A percentile compares a stretch with the other conserved stretches of the same genome.
Evolutionary conservation across 2,329 filamentous ascomycete species (phyloP).

Genomic region (Penicillium sp.): DNA sequence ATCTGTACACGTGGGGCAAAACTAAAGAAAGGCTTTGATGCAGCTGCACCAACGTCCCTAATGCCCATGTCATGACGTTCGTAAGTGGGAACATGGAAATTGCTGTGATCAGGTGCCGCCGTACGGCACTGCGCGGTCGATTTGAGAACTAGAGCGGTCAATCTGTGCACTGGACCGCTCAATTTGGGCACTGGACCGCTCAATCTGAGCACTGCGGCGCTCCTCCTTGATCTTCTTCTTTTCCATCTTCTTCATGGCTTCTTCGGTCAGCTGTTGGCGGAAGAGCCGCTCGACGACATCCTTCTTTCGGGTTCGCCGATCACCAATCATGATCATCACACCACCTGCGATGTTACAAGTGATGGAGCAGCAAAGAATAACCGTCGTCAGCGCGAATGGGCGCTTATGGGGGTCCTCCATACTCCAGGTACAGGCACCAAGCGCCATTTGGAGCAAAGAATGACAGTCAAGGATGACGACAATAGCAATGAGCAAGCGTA

Average conservation of each 20-base stretch:
- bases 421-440: conserved; percentile 69
- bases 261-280: conserved; percentile 63
- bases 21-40: not conserved
- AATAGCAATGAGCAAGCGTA: conserved; percentile 64
- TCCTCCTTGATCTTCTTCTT: conserved; percentile 42
- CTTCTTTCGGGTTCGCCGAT: conserved; percentile 71
- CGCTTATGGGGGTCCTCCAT: conserved; percentile 59
- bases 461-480: conserved; percentile 73
- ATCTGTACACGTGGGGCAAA: conserved; percentile 11
- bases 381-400: conserved; percentile 64
- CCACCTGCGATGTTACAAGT: conserved; percentile 69
- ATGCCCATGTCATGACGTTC: conserved; percentile 13
- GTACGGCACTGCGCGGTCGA: conserved; percentile 19
- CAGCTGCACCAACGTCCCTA: not conserved
- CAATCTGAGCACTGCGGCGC: conserved; percentile 18
- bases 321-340: conserved; percentile 66
- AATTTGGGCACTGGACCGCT: conserved; percentile 2
- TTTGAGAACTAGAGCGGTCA: conserved; percentile 20
- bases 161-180: not conserved
- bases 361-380: conserved; percentile 71
- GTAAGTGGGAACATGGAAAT: conserved; percentile 5
- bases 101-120: conserved; percentile 10
- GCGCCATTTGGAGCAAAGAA: conserved; percentile 68
- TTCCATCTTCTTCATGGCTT: conserved; percentile 52
- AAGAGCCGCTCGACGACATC: conserved; percentile 70